Percentiles rank a stretch among this genome's conserved stretches.
phyloP scores from a whole-genome alignment of 192 early-diverging fungal species.

The Backusella parvicylindrica region DNA sequence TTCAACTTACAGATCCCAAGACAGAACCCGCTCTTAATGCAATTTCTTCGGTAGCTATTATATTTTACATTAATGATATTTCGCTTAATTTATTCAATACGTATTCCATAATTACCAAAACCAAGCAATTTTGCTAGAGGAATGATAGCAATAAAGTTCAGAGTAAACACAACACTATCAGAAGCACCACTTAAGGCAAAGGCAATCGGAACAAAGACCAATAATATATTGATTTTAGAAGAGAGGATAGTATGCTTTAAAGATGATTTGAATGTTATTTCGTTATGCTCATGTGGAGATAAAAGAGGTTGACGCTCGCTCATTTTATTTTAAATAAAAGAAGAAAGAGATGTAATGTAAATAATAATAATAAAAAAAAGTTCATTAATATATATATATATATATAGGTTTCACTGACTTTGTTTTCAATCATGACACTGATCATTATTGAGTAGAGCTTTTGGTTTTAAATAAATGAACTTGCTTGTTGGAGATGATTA shows the following conservation, averaged over 20 bases:
- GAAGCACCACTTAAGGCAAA: slow-evolving; percentile 63
- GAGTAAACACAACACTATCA: slow-evolving; percentile 64
- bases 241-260: slow-evolving; percentile 43
- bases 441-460: no score
- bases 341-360: no score
- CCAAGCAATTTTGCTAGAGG: slow-evolving; percentile 76
- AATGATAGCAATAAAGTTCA: slow-evolving; percentile 91
- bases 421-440: no score
- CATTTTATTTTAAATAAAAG: neutral
- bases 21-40: slow-evolving; percentile 37
- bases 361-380: no score
- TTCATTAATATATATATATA: neutral
- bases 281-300: neutral
- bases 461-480: no score
- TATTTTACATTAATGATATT: slow-evolving; percentile 3
- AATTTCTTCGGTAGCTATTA: slow-evolving; percentile 80
- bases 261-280: slow-evolving; percentile 38
- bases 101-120: slow-evolving; percentile 15
- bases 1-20: slow-evolving; percentile 27
- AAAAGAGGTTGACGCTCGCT: slow-evolving; percentile 12
- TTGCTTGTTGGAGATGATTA: no score
- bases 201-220: slow-evolving; percentile 80
- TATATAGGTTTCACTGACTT: neutral
- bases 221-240: slow-evolving; percentile 67
- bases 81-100: no score